Base-by-base conservation (phyloP, 345 rosid species). In the Salix dunnii region DNA sequence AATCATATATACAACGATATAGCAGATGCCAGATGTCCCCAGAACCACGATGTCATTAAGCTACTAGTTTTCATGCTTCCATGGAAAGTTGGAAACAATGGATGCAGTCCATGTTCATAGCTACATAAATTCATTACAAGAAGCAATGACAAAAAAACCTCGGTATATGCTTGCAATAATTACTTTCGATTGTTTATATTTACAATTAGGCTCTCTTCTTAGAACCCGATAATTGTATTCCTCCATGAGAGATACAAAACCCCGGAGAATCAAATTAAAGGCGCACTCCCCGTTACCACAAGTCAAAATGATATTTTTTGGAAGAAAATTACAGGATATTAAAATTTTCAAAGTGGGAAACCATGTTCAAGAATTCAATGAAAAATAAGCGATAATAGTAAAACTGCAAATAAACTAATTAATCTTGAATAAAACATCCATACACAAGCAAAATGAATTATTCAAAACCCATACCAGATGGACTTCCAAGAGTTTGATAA, bases 401-500 rank as follows among this genome's bases (percentile, higher is more conserved):
- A 16, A 2, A 30, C 28, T 18, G 33, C 28, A 21, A 13, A 7
- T 20, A 48, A 46, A 28, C 62, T 65, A 43, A 36, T 68, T 5
- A 55, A 58, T 40, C 43, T 76, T 68, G 55, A 38, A 25, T 8
- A 68, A 46, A 42, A 16, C 17, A 48, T 28, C 27, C 60, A 68
- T 35, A 35, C 42, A 51, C 20, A 65, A 7, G 23, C 3, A 69
- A 70, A 64, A 36, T 58, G 74, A 79, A 71, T 38, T 51, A 28
- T 51, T 49, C 33, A 67, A 64, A 49, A 33, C 46, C 42, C 75
- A 82, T 89, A 94, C 98, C 98, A 64, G 77, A 75, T 17, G 94
- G 90, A 72, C 49, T 80, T 70, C 80, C 87, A 79, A 90, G 84
- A 82, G 92, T 87, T 82, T 92, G 97, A 87, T 94, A 94, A 81